Conservation (phyloP, 129 eudicot genomes). For the sunflower (Helianthus annuus) region HanXRQr2.0-SUNRISE NC_035434.2:35416481-35416980, state of each 20-base stretch:
- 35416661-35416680: not conserved
- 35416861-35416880: slow-evolving; percentile 60
- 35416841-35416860: slow-evolving; percentile 54
- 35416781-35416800: not conserved
- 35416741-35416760: not conserved
- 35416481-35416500: too few species aligned
- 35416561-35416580: too few species aligned
- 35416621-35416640: not conserved
- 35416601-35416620: too few species aligned
- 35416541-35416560: too few species aligned
- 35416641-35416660: not conserved
- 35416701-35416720: not conserved
- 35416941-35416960: slow-evolving; percentile 39
- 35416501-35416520: too few species aligned
- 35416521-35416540: too few species aligned
- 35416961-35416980: slow-evolving; percentile 44
- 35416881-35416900: slow-evolving; percentile 45
- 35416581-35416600: too few species aligned
- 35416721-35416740: not conserved
- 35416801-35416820: not conserved
- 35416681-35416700: not conserved
- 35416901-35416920: slow-evolving; percentile 45
- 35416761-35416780: not conserved
- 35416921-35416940: slow-evolving; percentile 44
- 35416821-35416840: slow-evolving; percentile 38